phyloP scores from a whole-genome alignment of 371 early-diverging fungal species.

The Rhizopus sp. region DNA sequence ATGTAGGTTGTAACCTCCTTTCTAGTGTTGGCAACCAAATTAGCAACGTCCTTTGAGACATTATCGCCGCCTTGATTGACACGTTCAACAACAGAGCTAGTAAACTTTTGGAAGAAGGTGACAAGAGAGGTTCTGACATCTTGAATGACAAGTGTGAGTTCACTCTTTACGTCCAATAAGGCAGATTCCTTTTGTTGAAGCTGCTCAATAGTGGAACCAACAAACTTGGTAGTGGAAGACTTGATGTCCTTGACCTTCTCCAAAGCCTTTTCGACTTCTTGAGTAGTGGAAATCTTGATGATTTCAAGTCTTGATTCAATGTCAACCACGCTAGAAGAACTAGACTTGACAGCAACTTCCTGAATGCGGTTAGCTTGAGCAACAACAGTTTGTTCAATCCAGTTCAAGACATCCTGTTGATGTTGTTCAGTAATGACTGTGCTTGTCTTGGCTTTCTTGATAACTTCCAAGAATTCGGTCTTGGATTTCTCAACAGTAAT shows the following conservation, averaged over 20 bases:
- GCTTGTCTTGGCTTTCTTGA: slow-evolving; percentile 25
- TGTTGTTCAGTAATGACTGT: slow-evolving; percentile 15
- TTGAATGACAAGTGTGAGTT: slow-evolving; percentile 22
- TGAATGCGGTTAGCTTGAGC: slow-evolving; percentile 30
- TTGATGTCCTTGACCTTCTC: slow-evolving; percentile 28
- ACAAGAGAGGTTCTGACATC: slow-evolving; percentile 22
- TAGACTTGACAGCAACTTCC: slow-evolving; percentile 21
- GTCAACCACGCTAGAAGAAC: slow-evolving; percentile 11
- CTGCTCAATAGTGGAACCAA: slow-evolving; percentile 27
- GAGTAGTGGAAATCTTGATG: slow-evolving; percentile 25
- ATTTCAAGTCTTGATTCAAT: slow-evolving; percentile 25
- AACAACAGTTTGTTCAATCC: slow-evolving; percentile 29
- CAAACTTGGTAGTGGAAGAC: slow-evolving; percentile 8
- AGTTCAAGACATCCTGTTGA: slow-evolving; percentile 25
- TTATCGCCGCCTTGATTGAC: slow-evolving; percentile 29
- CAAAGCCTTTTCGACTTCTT: slow-evolving; percentile 26
- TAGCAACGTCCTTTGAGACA: slow-evolving; percentile 26
- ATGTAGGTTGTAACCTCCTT: slow-evolving; percentile 18
- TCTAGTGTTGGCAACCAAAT: slow-evolving; percentile 23
- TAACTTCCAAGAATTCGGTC: slow-evolving; percentile 26
- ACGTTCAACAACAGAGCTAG: slow-evolving; percentile 17
- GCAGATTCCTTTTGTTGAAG: slow-evolving; percentile 30
- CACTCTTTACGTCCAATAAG: slow-evolving; percentile 25
- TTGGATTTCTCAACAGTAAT: slow-evolving; percentile 23
- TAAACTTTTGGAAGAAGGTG: slow-evolving; percentile 27